A percentile compares a stretch with the other conserved stretches of the same genome.
These are phyloP conservation scores for Pogostemon cablin DNA, from an alignment of 257 asterid species.

Conservation along the genomic window DNA sequence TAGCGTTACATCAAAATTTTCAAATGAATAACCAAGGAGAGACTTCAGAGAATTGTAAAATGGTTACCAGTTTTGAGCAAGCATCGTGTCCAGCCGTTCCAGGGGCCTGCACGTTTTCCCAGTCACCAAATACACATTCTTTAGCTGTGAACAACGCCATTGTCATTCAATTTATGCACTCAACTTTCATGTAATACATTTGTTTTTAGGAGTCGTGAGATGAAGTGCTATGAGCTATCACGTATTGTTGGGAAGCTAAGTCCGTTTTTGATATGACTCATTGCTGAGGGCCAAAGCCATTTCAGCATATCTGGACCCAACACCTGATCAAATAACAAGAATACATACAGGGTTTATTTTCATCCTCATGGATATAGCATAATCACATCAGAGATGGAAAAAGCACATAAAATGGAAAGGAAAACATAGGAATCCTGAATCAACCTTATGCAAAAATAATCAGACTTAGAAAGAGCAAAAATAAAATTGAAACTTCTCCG, in stretches of 20 bases:
- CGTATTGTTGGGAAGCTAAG: slow-evolving; percentile 70
- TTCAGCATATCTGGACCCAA: slow-evolving; percentile 81
- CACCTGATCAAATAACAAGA: slow-evolving; percentile 46
- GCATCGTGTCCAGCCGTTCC: slow-evolving; percentile 22
- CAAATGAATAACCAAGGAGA: background rate
- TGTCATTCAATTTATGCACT: background rate
- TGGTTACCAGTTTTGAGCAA: slow-evolving; percentile 17
- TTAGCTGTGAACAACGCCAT: background rate
- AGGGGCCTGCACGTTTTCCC: slow-evolving; percentile 13
- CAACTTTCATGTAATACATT: background rate
- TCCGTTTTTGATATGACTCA: slow-evolving; percentile 80
- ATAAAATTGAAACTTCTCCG: background rate
- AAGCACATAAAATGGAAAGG: slow-evolving; percentile 4
- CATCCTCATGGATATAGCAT: slow-evolving; percentile 1
- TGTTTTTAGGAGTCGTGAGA: background rate
- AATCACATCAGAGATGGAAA: background rate
- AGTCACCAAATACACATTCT: background rate
- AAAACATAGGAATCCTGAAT: background rate
- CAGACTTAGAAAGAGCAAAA: background rate
- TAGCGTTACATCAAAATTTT: slow-evolving; percentile 2
- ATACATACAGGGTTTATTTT: slow-evolving; percentile 6
- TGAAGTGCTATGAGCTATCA: slow-evolving; percentile 41
- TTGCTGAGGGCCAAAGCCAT: slow-evolving; percentile 84
- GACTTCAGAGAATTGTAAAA: background rate
- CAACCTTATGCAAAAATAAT: background rate